phyloP scores from a whole-genome alignment of 352 stramenopile genomes.

The Phytophthora multivora region DNA sequence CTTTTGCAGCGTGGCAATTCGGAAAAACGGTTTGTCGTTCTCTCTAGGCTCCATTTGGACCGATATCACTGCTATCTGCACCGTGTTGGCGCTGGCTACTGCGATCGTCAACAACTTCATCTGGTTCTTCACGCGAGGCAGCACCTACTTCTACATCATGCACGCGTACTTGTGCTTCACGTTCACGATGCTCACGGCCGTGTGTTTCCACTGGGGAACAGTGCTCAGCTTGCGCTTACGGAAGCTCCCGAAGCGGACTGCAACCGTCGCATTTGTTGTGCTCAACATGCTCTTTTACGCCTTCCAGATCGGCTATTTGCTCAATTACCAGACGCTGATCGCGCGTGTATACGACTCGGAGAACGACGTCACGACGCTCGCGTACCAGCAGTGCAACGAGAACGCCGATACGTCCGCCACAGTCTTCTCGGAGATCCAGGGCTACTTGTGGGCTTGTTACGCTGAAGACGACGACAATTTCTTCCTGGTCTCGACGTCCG shows the following conservation, averaged over 20 bases:
- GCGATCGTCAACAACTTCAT: constrained; percentile 86
- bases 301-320: constrained; percentile 75
- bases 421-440: constrained; percentile 88
- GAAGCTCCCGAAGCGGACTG: constrained; percentile 73
- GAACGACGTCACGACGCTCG: constrained; percentile 66
- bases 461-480: constrained; percentile 69
- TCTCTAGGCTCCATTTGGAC: constrained; percentile 87
- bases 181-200: constrained; percentile 88
- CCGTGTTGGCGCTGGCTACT: constrained; percentile 70
- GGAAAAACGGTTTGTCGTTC: constrained; percentile 83
- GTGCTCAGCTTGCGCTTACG: constrained; percentile 81
- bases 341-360: constrained; percentile 74
- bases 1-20: constrained; percentile 85
- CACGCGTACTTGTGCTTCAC: constrained; percentile 82
- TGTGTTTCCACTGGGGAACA: constrained; percentile 89
- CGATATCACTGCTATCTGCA: constrained; percentile 86
- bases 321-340: constrained; percentile 74
- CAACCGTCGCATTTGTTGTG: constrained; percentile 63
- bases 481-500: constrained; percentile 80
- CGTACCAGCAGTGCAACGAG: constrained; percentile 83
- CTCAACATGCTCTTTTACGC: constrained; percentile 84
- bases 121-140: constrained; percentile 73
- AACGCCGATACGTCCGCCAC: constrained; percentile 55
- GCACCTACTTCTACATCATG: constrained; percentile 85
- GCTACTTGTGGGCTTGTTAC: constrained; percentile 86